Conservation (phyloP, 371 early-diverging fungal species). For the Circinella minor region DNA sequence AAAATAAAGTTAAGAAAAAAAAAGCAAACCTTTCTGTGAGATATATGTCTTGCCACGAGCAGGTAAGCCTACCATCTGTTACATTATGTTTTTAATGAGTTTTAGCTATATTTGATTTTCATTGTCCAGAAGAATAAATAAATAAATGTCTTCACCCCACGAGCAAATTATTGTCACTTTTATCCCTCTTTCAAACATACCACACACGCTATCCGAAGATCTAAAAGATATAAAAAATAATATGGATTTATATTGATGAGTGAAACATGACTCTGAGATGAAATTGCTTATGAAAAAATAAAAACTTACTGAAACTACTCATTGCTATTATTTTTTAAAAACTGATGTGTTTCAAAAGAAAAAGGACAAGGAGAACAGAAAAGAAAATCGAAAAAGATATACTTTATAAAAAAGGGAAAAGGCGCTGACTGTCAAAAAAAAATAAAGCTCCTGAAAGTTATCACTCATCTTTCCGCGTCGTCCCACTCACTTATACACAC, state of each 20-base stretch:
- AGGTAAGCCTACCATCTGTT: conserved; percentile 83
- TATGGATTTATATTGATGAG: neutral
- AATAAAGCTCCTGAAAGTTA: too few species aligned
- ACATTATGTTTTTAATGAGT: neutral
- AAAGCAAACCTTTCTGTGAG: conserved; percentile 78
- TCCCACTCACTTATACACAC: too few species aligned
- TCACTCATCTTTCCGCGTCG: too few species aligned
- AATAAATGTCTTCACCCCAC: too few species aligned
- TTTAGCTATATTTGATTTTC: neutral
- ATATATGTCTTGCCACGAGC: conserved; percentile 93
- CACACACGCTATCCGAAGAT: conserved; percentile 68
- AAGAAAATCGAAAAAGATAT: neutral
- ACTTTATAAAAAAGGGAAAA: too few species aligned
- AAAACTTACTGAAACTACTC: conserved; percentile 24
- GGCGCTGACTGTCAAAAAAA: too few species aligned
- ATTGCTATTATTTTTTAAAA: neutral
- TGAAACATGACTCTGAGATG: neutral
- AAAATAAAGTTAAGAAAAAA: neutral
- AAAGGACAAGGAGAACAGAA: neutral
- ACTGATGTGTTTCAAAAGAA: neutral
- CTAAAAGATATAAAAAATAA: conserved; percentile 25
- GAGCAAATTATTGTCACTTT: too few species aligned
- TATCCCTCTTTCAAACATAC: conserved; percentile 41
- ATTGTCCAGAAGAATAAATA: neutral
- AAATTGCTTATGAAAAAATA: neutral